phyloP scores from a whole-genome alignment of 2,329 filamentous ascomycete genomes.

The Talaromyces sp. region DNA sequence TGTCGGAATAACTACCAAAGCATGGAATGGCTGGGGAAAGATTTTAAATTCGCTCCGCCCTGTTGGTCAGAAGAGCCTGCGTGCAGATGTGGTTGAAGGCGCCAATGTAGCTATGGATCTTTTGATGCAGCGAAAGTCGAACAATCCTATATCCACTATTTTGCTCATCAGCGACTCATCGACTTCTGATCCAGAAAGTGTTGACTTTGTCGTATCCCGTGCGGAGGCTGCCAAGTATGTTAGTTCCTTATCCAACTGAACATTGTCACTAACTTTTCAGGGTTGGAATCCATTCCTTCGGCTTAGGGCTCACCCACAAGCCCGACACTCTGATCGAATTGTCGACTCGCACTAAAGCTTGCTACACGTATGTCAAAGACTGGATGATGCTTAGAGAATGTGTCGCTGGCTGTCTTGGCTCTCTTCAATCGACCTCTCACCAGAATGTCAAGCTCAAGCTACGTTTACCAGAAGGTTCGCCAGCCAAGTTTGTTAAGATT shows the following conservation, averaged over 20 bases:
- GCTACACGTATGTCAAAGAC: constrained; percentile 97
- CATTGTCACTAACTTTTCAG: constrained; percentile 44
- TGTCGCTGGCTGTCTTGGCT: constrained; percentile 85
- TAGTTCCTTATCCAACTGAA: neutral
- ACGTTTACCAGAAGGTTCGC: constrained; percentile 89
- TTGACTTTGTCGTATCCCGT: constrained; percentile 94
- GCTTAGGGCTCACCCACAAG: constrained; percentile 93
- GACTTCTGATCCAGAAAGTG: constrained; percentile 87
- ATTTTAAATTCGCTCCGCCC: constrained; percentile 84
- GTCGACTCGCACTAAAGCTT: constrained; percentile 90
- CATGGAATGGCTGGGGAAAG: constrained; percentile 87
- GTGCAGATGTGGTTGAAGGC: constrained; percentile 94
- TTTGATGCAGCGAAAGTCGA: constrained; percentile 94
- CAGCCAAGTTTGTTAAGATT: constrained; percentile 98
- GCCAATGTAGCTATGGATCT: constrained; percentile 98
- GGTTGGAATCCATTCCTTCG: constrained; percentile 94
- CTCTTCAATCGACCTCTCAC: constrained; percentile 91
- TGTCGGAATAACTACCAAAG: constrained; percentile 97
- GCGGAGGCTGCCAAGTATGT: constrained; percentile 92
- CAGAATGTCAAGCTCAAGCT: constrained; percentile 97
- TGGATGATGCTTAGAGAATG: constrained; percentile 99
- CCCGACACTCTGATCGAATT: constrained; percentile 98
- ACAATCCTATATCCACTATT: constrained; percentile 92
- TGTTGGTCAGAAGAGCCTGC: constrained; percentile 92
- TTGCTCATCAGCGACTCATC: constrained; percentile 97